Base-by-base conservation (phyloP, 257 asterid genomes). In the Scutellaria galericulata region DNA sequence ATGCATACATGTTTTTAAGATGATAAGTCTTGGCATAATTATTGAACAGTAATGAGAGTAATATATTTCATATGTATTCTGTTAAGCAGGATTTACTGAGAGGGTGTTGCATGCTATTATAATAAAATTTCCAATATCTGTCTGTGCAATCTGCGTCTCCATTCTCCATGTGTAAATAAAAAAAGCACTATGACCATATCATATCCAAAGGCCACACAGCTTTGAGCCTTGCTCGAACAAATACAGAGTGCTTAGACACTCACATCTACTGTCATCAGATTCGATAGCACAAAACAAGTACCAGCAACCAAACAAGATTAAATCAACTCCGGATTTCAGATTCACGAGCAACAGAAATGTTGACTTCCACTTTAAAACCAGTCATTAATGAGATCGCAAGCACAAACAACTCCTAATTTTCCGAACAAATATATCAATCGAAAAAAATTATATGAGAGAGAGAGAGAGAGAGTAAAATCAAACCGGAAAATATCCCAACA, bases 401-500 rank as follows among this genome's bases (percentile, higher is more conserved):
- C 22, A 39, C 9, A 31, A 9, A 71, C 56, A 61, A 40, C 73
- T 46, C 66, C 75, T 59, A 47, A 40, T 18, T 39, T 18, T 50
- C 42, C 13, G 42, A 77, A 37, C 47, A 61, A 61, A 66, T 55
- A 45, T 3, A n/a, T 3, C 46, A 37, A 60, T 31, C 66, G n/a
- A 15, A n/a, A 18, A 60, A 61, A 62, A 61, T 5, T 5, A n/a
- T 52, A 6, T 3, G 3, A 51, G 4, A 14, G 9, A 27, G n/a
- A 66, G 41, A 66, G 9, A 56, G 6, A 5, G 14, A 47, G n/a
- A n/a, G 13, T 3, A 53, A 44, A 82, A 63, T 44, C 85, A 56
- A 47, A 93, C 98, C 98, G 93, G 87, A 94, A 94, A 82, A 94
- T 86, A 59, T 94, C 98, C 98, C 98, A 94, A 51, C 97, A 91